Conservation (phyloP, 352 stramenopile species). For the Phytophthora europaea region DNA sequence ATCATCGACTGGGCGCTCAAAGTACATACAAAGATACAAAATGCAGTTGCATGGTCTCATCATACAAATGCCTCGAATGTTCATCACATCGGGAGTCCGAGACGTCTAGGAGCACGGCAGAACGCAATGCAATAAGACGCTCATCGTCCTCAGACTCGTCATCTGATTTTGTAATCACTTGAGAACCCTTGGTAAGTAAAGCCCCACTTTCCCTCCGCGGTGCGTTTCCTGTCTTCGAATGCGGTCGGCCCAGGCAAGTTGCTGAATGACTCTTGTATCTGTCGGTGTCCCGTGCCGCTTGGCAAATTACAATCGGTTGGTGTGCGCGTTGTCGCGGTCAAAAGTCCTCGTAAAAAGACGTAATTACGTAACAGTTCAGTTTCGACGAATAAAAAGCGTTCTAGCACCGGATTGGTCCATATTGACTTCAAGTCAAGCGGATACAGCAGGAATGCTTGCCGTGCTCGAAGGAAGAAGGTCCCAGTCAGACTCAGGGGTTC, state of each 20-base stretch:
- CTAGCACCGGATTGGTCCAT: conserved; percentile 5
- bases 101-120: conserved; percentile 70
- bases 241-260: conserved; percentile 17
- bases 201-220: not conserved
- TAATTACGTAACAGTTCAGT: conserved; percentile 26
- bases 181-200: conserved; percentile 43
- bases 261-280: conserved; percentile 14
- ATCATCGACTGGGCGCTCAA: conserved; percentile 71
- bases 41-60: conserved; percentile 69
- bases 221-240: conserved; percentile 10
- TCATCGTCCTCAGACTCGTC: conserved; percentile 91
- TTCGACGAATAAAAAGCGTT: conserved; percentile 11
- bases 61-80: conserved; percentile 94
- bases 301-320: conserved; percentile 17
- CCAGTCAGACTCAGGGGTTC: conserved; percentile 8
- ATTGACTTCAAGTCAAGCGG: conserved; percentile 19
- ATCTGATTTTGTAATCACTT: conserved; percentile 94
- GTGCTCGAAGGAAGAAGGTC: not conserved
- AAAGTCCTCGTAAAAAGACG: conserved; percentile 19
- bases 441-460: conserved; percentile 24
- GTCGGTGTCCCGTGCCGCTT: not conserved
- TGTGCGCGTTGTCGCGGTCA: conserved; percentile 3
- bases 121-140: conserved; percentile 78
- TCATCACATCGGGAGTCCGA: conserved; percentile 82
- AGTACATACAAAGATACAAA: conserved; percentile 34